Percentiles rank a stretch among this genome's conserved stretches.
Conservation (phyloP, 177 flowering plant species). For the Tripterygium wilfordii region DNA sequence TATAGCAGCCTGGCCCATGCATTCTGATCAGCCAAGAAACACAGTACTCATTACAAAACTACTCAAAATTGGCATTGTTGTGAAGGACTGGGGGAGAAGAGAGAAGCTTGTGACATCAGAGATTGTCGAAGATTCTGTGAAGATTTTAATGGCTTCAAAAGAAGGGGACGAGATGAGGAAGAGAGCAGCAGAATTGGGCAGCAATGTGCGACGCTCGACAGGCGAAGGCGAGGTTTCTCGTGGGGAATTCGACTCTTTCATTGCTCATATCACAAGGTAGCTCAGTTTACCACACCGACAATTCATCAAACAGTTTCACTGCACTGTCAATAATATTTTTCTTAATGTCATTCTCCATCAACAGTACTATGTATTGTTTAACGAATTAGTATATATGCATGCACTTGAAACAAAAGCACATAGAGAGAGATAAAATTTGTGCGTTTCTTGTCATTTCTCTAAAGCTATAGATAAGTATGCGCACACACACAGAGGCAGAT, state of each 20-base stretch:
- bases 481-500: no score
- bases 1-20: conserved; percentile 30
- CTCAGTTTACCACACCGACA: no score
- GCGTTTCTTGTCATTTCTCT: no score
- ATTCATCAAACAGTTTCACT: no score
- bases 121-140: conserved; percentile 15
- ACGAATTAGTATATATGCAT: no score
- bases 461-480: no score
- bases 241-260: conserved; percentile 30
- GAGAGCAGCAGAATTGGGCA: conserved; percentile 25
- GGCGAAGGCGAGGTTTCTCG: conserved; percentile 28
- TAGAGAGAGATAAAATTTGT: no score
- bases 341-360: no score
- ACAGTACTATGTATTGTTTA: no score
- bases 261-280: conserved; percentile 33
- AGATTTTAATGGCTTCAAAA: conserved; percentile 26
- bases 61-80: conserved; percentile 23
- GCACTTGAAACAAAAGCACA: no score
- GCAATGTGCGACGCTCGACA: conserved; percentile 10
- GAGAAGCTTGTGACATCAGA: conserved; percentile 16
- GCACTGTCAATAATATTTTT: no score
- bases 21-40: conserved; percentile 49
- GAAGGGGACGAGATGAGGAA: conserved; percentile 38
- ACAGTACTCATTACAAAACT: conserved; percentile 19
- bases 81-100: conserved; percentile 20